A percentile compares a stretch with the other conserved stretches of the same genome.
Conservation (phyloP, 2,329 filamentous ascomycete genomes). For the Colletotrichum lini region DNA sequence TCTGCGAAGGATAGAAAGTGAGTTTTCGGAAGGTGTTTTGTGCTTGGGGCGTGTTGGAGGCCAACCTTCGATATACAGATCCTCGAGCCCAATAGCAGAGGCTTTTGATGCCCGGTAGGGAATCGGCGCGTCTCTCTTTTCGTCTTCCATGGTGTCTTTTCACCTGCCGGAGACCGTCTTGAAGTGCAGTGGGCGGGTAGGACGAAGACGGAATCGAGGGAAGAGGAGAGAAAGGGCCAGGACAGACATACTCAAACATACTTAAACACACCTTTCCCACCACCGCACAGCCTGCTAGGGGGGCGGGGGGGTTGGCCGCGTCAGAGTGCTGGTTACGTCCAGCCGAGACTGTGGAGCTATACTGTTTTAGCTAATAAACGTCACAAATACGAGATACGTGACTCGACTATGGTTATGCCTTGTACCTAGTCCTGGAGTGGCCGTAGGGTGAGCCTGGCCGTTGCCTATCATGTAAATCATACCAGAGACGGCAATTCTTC, state of each 20-base stretch:
- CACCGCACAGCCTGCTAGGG: slow-evolving; percentile 1
- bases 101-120: slow-evolving; percentile 28
- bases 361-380: neutral
- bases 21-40: neutral
- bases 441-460: neutral
- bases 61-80: slow-evolving; percentile 26
- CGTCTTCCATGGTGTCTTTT: slow-evolving; percentile 7
- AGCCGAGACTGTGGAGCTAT: neutral
- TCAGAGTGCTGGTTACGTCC: slow-evolving; percentile 13
- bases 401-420: neutral
- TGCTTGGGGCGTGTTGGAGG: neutral
- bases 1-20: slow-evolving; percentile 1
- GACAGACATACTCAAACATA: slow-evolving; percentile 26
- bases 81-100: slow-evolving; percentile 18
- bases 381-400: slow-evolving; percentile 17
- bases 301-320: neutral
- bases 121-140: slow-evolving; percentile 9
- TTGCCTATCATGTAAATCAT: slow-evolving; percentile 4
- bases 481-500: neutral
- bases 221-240: neutral
- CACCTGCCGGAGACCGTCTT: neutral
- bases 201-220: neutral
- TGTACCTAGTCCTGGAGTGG: slow-evolving; percentile 1
- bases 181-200: neutral
- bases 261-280: slow-evolving; percentile 20